Evolutionary conservation across 202 grass and related monocot genomes (phyloP), one percentile per base, ranked within the genome.

Genomic region (Bolboschoenoplectus hybrid): DNA sequence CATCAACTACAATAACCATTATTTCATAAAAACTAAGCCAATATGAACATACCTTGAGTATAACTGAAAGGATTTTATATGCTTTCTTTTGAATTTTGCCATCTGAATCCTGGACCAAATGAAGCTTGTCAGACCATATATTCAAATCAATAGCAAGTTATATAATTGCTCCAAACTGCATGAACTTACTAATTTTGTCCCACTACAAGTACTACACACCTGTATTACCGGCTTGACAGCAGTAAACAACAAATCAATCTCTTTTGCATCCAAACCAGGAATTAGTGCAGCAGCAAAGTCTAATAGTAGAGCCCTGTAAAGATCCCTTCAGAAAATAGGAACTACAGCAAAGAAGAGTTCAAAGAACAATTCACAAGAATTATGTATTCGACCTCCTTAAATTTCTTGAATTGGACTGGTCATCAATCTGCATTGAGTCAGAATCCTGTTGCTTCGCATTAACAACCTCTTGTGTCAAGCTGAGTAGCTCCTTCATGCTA

Each of bases 201-300:
- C 34, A 58, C 35, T 16, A 58, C 14, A 38, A 55, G 3, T 61
- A 81, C 50, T 40, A 58, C 58, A 58, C 79, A 98, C 96, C 96
- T 95, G 91, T 66, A 98, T 89, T 86, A 93, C 86, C 85, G 96
- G 96, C 80, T 98, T 95, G 78, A 98, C 91, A 90, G 91, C 92
- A 82, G 72, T 90, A 79, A 95, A 92, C 63, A 98, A 85, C 52
- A 94, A 88, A 83, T 91, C 87, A 85, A 95, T 89, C 40, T 91
- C 89, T 84, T 93, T 88, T 62, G 50, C 56, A 89, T 85, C 73
- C 51, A 98, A 85, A 84, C 96, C 96, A 76, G 96, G 91, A 83
- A 95, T 86, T 86, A 98, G 87, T 88, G 93, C 89, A 91, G 89
- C 87, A 75, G 93, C 87, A 46, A 95, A 98, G 40, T 95, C 96